Percentiles rank a stretch among this genome's conserved stretches.
phyloP scores from a whole-genome alignment of 2,329 filamentous ascomycete species.

The Fusarium sororula region DNA sequence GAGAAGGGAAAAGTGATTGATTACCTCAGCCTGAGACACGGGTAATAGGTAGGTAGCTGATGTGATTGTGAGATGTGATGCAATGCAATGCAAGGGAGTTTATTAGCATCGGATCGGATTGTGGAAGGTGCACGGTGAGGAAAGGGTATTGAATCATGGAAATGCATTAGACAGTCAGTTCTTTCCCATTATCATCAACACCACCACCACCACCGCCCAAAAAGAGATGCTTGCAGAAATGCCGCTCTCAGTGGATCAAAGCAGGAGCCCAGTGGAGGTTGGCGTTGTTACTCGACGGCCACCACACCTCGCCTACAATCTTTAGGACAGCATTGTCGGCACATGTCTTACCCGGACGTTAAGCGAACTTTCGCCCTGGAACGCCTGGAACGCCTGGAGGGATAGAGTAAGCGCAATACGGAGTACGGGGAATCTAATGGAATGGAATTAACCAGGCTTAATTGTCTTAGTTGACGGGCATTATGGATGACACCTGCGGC shows the following conservation, averaged over 20 bases:
- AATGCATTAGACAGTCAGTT: conserved; percentile 25
- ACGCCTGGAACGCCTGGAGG: conserved; percentile 21
- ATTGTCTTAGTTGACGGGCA: background rate
- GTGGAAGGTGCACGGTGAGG: conserved; percentile 1
- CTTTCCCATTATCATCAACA: conserved; percentile 30
- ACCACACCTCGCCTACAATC: conserved; percentile 10
- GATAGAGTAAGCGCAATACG: conserved; percentile 2
- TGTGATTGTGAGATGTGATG: background rate
- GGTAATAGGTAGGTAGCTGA: background rate
- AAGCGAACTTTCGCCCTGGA: conserved; percentile 31
- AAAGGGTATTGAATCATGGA: conserved; percentile 20
- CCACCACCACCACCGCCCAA: background rate
- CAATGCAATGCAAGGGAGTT: background rate
- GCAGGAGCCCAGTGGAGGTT: background rate
- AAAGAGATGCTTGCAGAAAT: conserved; percentile 32
- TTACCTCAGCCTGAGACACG: background rate
- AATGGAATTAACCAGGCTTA: background rate
- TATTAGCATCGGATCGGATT: background rate
- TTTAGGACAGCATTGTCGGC: conserved; percentile 12
- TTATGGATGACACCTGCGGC: background rate
- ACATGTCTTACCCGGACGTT: conserved; percentile 22
- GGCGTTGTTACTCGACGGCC: background rate
- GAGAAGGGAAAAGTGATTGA: background rate
- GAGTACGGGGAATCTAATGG: background rate
- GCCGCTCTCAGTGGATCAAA: conserved; percentile 13